Percentiles rank a stretch among this genome's conserved stretches.
These are phyloP conservation scores for Phragmites australis DNA, from an alignment of 176 grass and related monocot genomes.

Conservation along the genomic window DNA sequence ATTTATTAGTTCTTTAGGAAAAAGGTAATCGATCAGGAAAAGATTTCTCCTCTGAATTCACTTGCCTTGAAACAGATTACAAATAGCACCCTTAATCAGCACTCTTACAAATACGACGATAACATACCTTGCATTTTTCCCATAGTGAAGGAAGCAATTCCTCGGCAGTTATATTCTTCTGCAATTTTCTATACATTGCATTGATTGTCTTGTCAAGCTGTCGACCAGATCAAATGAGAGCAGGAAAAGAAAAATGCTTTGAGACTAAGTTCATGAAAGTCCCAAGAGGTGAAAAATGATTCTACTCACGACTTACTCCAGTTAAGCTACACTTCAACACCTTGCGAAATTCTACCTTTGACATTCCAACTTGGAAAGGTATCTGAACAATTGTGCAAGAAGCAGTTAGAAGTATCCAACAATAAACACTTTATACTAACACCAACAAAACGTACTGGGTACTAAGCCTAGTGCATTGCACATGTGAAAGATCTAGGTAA, in stretches of 20 bases:
- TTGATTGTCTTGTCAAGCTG: constrained; percentile 93
- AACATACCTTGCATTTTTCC: constrained; percentile 94
- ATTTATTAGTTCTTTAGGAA: neutral
- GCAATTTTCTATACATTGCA: constrained; percentile 94
- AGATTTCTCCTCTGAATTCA: neutral
- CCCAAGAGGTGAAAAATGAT: neutral
- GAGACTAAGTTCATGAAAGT: neutral
- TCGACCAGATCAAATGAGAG: constrained; percentile 17
- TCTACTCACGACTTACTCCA: constrained; percentile 56
- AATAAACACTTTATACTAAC: constrained; percentile 17
- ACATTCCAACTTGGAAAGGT: constrained; percentile 94
- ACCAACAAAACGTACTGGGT: neutral
- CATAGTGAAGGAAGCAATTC: constrained; percentile 88
- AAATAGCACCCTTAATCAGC: neutral
- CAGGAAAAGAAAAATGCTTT: neutral
- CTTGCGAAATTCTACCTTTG: constrained; percentile 86
- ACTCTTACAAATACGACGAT: constrained; percentile 1
- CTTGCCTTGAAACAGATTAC: neutral
- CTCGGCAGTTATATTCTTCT: constrained; percentile 94
- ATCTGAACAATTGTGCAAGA: constrained; percentile 52
- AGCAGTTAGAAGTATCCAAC: constrained; percentile 22
- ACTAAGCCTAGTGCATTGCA: neutral
- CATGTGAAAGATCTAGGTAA: constrained; percentile 18
- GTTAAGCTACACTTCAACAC: constrained; percentile 83
- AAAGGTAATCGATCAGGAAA: neutral